Base-by-base conservation (phyloP, 129 eudicot genomes). In the Erigeron canadensis region DNA sequence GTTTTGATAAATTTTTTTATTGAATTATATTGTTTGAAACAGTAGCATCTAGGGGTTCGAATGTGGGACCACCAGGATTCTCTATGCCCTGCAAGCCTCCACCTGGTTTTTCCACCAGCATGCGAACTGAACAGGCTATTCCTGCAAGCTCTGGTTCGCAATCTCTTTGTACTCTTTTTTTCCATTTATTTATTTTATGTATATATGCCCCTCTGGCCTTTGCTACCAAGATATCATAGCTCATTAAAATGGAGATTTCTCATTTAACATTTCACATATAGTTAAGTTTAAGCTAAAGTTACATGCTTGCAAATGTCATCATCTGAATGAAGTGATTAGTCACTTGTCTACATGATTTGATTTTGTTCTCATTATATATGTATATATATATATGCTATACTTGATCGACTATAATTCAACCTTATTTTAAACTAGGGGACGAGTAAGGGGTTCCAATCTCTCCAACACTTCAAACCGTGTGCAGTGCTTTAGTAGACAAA, bases 41-140 rank as follows among this genome's bases (percentile, higher is more conserved):
- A 54, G 38, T 81, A 90, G 97, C 73, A 38, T 67, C 78, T 73
- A 80, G 87, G 80, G 65, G 81, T 65, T 87, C 81, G 62, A 76
- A 48, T 71, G 59, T 76, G 63, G 80, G 80, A 37, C 97, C 95
- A 54, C 90, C 87, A 57, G 95, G 97, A 46, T 87, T 85, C 73
- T 67, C 87, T 3, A 50, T 67, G 61, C 42, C 60, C 71, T 63
- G 64, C 38, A 85, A 82, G 42, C 95, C 88, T 5, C 95, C 91
- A 69, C 89, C 91, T 37, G 97, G 97, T 4, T 90, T 90, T 80
- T 56, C 84, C 10, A 12, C 86, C 28, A 46, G 63, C 63, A 80
- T 80, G 66, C 77, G 83, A 66, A 54, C 77, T 51, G 78, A 84
- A 46, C 84, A 54, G 73, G 55, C 69, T 76, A 21, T 73, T 77